These are phyloP conservation scores for Calonectria pauciramosa DNA, from an alignment of 2,329 filamentous ascomycete genomes.

Conservation along the genomic window DNA sequence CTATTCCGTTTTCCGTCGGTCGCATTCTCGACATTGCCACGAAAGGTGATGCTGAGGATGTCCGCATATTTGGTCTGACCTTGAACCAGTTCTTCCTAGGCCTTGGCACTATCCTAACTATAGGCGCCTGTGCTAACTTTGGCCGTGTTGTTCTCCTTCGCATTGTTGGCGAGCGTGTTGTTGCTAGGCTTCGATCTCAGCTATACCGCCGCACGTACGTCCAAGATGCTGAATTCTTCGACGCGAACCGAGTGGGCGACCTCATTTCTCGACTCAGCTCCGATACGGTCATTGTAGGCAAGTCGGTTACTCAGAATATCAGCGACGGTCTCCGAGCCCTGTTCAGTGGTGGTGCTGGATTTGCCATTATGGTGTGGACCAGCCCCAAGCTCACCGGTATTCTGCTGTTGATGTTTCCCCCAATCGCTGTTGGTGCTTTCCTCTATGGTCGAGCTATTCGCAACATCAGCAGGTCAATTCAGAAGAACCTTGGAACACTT, in stretches of 20 bases:
- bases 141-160: slow-evolving; percentile 92
- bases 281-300: slow-evolving; percentile 97
- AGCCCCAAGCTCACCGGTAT: slow-evolving; percentile 91
- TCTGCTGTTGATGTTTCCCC: slow-evolving; percentile 88
- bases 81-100: slow-evolving; percentile 90
- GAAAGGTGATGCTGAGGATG: slow-evolving; percentile 75
- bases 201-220: slow-evolving; percentile 93
- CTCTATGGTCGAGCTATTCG: slow-evolving; percentile 92
- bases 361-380: slow-evolving; percentile 95
- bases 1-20: slow-evolving; percentile 95
- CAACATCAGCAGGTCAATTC: slow-evolving; percentile 91
- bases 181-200: slow-evolving; percentile 88
- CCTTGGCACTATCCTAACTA: slow-evolving; percentile 80
- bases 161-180: slow-evolving; percentile 95
- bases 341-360: slow-evolving; percentile 90
- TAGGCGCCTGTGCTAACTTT: slow-evolving; percentile 93
- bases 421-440: slow-evolving; percentile 90
- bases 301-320: slow-evolving; percentile 97
- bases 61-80: slow-evolving; percentile 84
- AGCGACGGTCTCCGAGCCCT: slow-evolving; percentile 94
- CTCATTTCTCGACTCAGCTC: slow-evolving; percentile 95
- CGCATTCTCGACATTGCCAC: slow-evolving; percentile 95
- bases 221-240: slow-evolving; percentile 99
- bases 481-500: slow-evolving; percentile 91
- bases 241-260: slow-evolving; percentile 96